Evolutionary conservation across 2,329 filamentous ascomycete genomes (phyloP), one percentile per base, ranked within the genome.

Genomic region (Fonsecaea pugnacius): DNA sequence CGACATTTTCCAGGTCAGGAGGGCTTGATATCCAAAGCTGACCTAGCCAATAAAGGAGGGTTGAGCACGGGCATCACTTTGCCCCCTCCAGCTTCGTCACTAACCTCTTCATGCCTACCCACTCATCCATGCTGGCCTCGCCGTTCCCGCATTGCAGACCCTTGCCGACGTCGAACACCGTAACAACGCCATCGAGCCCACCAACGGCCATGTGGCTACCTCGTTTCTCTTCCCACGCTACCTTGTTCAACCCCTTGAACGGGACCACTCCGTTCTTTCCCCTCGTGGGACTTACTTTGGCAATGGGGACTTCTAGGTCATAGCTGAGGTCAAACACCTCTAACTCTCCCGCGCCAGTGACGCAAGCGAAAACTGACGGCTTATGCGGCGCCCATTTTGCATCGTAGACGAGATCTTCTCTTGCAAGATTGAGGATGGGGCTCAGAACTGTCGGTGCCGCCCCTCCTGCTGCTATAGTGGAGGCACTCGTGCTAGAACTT

Each of bases 341-440:
- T 18, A 99, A 83, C 77, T 88, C 91, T 33, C 95, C 96, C 2
- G 91, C 91, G 36, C 95, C 95, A 72, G 99, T 96, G 2, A 98
- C 95, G 21, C 96, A 87, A 1, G 91, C 92, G 77, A 99, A 99
- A 8, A 99, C 91, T 40, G 92, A 93, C 0, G 95, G 95, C 75
- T 95, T 94, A 69, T 95, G 86, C 0, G 95, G 95, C 14, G 92
- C 96, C 96, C 96, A 99, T 59, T 89, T 89, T 2, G 92, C 93
- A 75, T 97, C 94, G 78, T 99, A 99, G 58, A 99, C 93, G 21
- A 97, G 89, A 73, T 99, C 96, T 78, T 99, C 96, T 60, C 95
- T 89, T 21, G 91, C 89, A 73, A 99, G 92, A 69, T 98, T 92
- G 12, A 98, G 84, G 30, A 99, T 82, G 0, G 95, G 95, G 2